Evolutionary conservation across 192 early-diverging fungal genomes (phyloP).

Genomic region (Ramicandelaber brevisporus): DNA sequence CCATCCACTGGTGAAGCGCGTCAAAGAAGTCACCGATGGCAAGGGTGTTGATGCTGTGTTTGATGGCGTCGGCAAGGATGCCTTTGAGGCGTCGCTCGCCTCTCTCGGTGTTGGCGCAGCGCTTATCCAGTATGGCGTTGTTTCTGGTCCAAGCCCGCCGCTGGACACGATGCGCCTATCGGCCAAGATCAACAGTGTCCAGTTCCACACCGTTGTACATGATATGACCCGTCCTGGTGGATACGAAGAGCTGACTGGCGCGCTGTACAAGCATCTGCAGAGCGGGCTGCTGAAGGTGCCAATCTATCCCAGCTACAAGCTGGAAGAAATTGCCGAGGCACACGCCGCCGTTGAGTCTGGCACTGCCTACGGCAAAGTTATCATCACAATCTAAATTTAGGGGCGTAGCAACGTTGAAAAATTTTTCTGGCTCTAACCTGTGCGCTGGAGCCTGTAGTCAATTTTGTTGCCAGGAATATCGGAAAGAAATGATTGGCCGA

Average conservation of each 20-base stretch:
- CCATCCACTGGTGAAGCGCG: constrained; percentile 32
- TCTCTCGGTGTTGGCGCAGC: constrained; percentile 34
- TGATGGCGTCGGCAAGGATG: constrained; percentile 76
- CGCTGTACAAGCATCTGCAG: constrained; percentile 30
- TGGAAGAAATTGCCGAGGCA: constrained; percentile 47
- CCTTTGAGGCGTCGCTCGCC: constrained; percentile 45
- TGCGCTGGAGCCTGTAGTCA: too few relatives aligned
- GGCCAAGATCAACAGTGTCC: constrained; percentile 43
- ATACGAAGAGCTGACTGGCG: constrained; percentile 31
- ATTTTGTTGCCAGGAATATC: too few relatives aligned
- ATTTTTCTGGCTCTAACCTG: too few relatives aligned
- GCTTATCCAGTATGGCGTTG: constrained; percentile 70
- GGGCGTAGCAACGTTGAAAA: too few relatives aligned
- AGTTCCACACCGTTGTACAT: too few relatives aligned
- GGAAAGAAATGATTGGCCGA: too few relatives aligned
- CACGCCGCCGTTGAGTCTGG: constrained; percentile 51
- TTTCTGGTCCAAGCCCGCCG: constrained; percentile 48
- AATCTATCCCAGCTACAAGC: constrained; percentile 45
- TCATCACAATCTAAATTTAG: too few relatives aligned
- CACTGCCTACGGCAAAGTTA: constrained; percentile 43
- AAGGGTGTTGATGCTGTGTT: constrained; percentile 56
- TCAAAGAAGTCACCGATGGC: constrained; percentile 43
- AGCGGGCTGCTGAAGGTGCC: constrained; percentile 31
- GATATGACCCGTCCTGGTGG: constrained; percentile 39
- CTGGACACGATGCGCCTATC: constrained; percentile 27